Evolutionary conservation across 2,329 filamentous ascomycete species (phyloP), one percentile per base, ranked within the genome.

Genomic region (Moelleriella libera): DNA sequence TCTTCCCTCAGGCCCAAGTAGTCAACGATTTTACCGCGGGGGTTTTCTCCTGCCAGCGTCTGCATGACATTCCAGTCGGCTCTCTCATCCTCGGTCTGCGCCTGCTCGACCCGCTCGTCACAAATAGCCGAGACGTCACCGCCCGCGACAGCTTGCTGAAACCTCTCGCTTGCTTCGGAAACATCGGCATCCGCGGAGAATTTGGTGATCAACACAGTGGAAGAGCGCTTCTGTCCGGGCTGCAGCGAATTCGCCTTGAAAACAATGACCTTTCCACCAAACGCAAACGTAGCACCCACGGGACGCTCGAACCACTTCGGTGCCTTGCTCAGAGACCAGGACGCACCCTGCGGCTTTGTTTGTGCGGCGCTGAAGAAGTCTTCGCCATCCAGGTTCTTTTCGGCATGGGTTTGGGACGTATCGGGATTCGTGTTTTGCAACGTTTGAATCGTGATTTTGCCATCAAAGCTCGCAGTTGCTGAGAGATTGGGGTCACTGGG

Each of bases 341-440:
- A 88, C 30, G 86, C 85, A 28, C 83, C 85, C 63, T 96, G 89
- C 3, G 90, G 88, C 58, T 96, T 88, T 6, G 83, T 86, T 63
- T 95, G 89, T 9, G 89, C 90, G 63, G 88, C 89, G 11, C 86
- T 85, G 60, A 98, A 98, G 71, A 98, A 98, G 59, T 97, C 92
- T 59, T 95, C 92, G 44, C 85, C 89, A 58, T 96, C 88, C 32
- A 92, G 68, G 46, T 80, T 80, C 56, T 74, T 80, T 57, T 86
- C 80, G 9, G 81, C 75, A 5, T 76, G 71, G 41, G 74, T 70
- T 62, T 88, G 80, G 1, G 82, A 75, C n/a, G 76, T 73, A 49
- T 85, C 78, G 9, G 82, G 78, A 61, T 92, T 94, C 34, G 89
- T 95, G 65, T 92, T 96, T 60, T 98, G 92, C 41, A 96, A 75